Evolutionary conservation across 2,329 filamentous ascomycete species (phyloP), one percentile per base, ranked within the genome.

Genomic region (Zasmidium cellare): DNA sequence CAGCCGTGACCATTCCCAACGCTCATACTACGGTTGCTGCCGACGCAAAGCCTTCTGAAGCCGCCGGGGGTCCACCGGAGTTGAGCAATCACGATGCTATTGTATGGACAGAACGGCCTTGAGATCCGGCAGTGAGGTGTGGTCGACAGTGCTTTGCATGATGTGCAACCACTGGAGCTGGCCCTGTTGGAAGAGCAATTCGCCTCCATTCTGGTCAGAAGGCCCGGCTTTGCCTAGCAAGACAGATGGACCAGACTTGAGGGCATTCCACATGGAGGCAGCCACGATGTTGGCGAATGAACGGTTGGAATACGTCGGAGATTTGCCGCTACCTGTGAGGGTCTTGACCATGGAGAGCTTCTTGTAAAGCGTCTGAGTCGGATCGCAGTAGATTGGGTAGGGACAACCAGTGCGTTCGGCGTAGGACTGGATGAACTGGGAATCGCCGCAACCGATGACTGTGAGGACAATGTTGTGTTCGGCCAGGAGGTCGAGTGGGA

Each of bases 141-240:
- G 74, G 50, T 72, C 74, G 24, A 67, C 55, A 12, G 70, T 71
- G 38, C 71, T 68, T 46, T 63, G 57, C 74, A 76, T 75, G 14
- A 71, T 57, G 49, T 71, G 67, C 24, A 67, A 69, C 69, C 71
- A 76, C 38, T 67, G 65, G 28, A 75, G 50, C 53, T 67, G 58
- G 1, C 71, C 71, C 18, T 66, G 64, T 46, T 72, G 63, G 60
- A 74, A 75, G 47, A 76, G 45, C 54, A 70, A 74, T 57, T 76
- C 74, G 19, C 74, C 74, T 7, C 74, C 74, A 45, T 75, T 72
- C 51, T 62, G 60, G 19, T 38, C 49, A 14, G 53, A 44, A 11
- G 60, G 58, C 5, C 72, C 73, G n/a, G 65, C 65, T 45, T 65
- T 64, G n/a, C 16, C 16, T 14, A 14, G 5, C 25, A 65, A 50